phyloP scores from a whole-genome alignment of 2,329 filamentous ascomycete species.

The Phaeosphaeria sp. region DNA sequence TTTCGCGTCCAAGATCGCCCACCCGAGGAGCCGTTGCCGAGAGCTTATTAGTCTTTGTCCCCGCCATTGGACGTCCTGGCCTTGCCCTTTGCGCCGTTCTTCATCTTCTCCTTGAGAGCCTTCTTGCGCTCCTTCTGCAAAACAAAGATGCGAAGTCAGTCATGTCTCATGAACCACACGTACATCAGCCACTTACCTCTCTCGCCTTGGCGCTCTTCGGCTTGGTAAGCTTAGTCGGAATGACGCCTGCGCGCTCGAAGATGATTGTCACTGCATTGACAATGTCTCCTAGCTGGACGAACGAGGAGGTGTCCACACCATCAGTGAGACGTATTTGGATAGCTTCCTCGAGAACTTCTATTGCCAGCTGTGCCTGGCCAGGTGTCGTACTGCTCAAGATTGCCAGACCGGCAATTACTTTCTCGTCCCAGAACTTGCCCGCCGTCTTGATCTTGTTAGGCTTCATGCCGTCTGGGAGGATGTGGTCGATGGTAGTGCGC shows the following conservation, averaged over 20 bases:
- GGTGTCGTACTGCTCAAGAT: conserved; percentile 12
- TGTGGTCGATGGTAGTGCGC: conserved; percentile 2
- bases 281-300: conserved; percentile 8
- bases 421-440: background rate
- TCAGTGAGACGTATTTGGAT: conserved; percentile 6
- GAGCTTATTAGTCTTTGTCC: background rate
- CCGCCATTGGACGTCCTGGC: background rate
- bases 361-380: conserved; percentile 10
- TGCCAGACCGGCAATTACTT: background rate
- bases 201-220: conserved; percentile 9
- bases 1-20: conserved; percentile 15
- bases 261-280: conserved; percentile 10
- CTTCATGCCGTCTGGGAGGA: conserved; percentile 5
- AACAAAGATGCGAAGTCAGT: background rate
- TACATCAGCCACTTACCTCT: background rate
- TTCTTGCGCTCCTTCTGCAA: conserved; percentile 8
- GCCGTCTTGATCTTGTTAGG: background rate
- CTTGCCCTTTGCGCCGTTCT: conserved; percentile 1
- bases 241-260: conserved; percentile 13
- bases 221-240: conserved; percentile 12
- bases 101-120: conserved; percentile 6
- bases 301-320: background rate
- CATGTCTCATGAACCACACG: background rate
- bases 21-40: background rate
- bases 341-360: conserved; percentile 8